Conservation (phyloP, 306 rosid genomes). For the Fragaria iinumae region DNA sequence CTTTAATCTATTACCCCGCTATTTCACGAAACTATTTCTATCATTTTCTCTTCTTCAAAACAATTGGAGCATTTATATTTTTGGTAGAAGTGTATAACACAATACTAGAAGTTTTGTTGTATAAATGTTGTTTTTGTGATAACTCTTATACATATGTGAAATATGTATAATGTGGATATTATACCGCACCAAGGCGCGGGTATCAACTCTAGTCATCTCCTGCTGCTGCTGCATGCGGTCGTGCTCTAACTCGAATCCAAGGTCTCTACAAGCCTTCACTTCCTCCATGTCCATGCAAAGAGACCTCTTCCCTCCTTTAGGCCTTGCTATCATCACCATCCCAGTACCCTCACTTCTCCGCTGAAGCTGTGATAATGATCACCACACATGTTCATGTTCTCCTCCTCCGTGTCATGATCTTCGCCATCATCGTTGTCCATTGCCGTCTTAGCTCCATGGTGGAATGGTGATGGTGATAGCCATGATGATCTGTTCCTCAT, state of each 20-base stretch:
- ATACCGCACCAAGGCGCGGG: no score
- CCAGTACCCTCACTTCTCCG: constrained; percentile 35
- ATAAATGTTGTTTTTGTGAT: no score
- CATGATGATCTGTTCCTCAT: constrained; percentile 7
- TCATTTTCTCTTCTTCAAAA: no score
- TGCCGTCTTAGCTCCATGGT: constrained; percentile 8
- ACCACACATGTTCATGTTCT: constrained; percentile 9
- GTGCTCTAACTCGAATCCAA: constrained; percentile 78
- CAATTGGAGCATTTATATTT: no score
- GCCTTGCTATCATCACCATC: constrained; percentile 56
- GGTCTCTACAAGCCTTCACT: constrained; percentile 87
- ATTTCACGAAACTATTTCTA: no score
- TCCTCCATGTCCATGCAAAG: constrained; percentile 79
- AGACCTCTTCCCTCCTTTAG: constrained; percentile 68
- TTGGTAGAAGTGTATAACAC: no score
- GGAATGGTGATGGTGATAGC: background rate
- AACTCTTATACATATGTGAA: no score
- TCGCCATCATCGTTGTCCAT: constrained; percentile 3
- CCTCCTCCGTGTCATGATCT: background rate
- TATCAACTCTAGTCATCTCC: no score
- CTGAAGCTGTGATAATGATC: constrained; percentile 29
- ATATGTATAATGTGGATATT: no score
- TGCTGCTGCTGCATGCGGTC: constrained; percentile 38
- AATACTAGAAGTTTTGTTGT: no score
- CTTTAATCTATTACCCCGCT: no score